Evolutionary conservation across 257 asterid genomes (phyloP).

Genomic region (Jaltomata sinuosa): DNA sequence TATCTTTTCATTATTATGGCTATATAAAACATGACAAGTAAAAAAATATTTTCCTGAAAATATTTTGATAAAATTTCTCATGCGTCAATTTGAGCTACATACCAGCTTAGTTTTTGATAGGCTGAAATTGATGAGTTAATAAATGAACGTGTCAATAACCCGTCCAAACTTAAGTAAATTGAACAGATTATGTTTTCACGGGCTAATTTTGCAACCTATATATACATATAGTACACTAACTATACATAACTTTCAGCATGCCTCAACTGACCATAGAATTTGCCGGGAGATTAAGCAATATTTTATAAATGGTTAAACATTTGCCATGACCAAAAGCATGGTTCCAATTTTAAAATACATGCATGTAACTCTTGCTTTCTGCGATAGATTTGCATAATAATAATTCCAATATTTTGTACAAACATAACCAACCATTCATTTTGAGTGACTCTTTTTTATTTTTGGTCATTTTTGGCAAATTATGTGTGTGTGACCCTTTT

Average conservation of each 20-base stretch:
- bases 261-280: conserved; percentile 31
- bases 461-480: conserved; percentile 34
- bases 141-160: too few species aligned
- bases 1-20: too few species aligned
- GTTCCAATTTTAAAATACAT: not conserved
- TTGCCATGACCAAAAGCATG: conserved; percentile 53
- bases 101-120: too few species aligned
- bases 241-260: conserved; percentile 3
- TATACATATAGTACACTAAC: not conserved
- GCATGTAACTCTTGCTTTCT: conserved; percentile 12
- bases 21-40: too few species aligned
- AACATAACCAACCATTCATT: conserved; percentile 33
- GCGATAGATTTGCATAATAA: conserved; percentile 22
- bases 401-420: conserved; percentile 11
- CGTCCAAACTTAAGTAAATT: too few species aligned
- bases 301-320: conserved; percentile 11
- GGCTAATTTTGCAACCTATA: too few species aligned
- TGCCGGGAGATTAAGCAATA: conserved; percentile 33
- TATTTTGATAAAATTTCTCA: too few species aligned
- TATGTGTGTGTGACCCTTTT: conserved; percentile 45
- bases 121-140: too few species aligned
- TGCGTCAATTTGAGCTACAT: too few species aligned
- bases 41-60: too few species aligned
- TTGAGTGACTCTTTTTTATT: conserved; percentile 9
- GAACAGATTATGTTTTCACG: too few species aligned